Percentiles rank a stretch among this genome's conserved stretches.
phyloP scores from a whole-genome alignment of 1,284 basidiomycete species.

The Tranzscheliella williamsii region DNA sequence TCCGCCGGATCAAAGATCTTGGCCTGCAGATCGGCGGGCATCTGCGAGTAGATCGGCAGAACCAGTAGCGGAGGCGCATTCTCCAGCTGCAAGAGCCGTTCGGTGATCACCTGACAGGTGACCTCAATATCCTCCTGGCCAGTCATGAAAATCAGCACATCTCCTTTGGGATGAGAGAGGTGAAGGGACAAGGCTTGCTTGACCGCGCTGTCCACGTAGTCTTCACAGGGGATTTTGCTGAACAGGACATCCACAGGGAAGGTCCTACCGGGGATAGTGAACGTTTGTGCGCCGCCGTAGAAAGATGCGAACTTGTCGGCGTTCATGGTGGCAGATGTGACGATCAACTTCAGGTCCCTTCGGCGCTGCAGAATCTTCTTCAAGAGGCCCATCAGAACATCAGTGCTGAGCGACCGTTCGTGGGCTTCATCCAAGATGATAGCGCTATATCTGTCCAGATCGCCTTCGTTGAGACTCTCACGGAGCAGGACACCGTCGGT shows the following conservation, averaged over 20 bases:
- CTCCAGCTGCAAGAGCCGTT: conserved; percentile 86
- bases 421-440: conserved; percentile 97
- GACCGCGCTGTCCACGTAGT: conserved; percentile 96
- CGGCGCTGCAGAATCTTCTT: conserved; percentile 87
- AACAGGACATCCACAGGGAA: conserved; percentile 98
- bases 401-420: conserved; percentile 91
- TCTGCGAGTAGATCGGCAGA: conserved; percentile 97
- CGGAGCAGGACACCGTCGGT: conserved; percentile 94
- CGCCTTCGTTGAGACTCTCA: conserved; percentile 93
- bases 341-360: conserved; percentile 90
- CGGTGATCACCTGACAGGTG: conserved; percentile 64
- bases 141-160: conserved; percentile 99
- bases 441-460: conserved; percentile 89
- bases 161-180: conserved; percentile 86
- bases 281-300: conserved; percentile 91
- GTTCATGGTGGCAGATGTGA: conserved; percentile 99
- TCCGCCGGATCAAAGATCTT: conserved; percentile 93
- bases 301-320: conserved; percentile 92
- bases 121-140: conserved; percentile 97
- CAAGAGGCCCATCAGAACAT: conserved; percentile 93
- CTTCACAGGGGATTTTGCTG: conserved; percentile 94
- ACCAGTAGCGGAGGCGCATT: conserved; percentile 84
- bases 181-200: conserved; percentile 98
- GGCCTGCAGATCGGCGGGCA: conserved; percentile 97
- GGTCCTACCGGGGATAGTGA: conserved; percentile 95